Evolutionary conservation across 73 alveolate genomes (phyloP).

Genomic region (Halteria grandinella): DNA sequence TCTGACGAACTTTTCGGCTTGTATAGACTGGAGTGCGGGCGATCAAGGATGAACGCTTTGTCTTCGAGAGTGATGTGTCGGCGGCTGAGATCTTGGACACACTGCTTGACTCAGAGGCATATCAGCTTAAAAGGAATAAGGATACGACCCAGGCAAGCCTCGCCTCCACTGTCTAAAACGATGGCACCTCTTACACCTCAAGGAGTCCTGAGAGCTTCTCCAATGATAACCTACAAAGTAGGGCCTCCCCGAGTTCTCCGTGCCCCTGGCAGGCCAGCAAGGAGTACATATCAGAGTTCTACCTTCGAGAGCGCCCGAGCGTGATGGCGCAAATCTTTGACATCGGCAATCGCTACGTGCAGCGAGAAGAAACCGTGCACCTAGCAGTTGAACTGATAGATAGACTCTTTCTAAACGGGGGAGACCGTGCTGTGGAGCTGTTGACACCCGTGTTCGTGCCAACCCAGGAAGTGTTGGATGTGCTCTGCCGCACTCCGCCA

Average conservation of each 20-base stretch:
- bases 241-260: background rate
- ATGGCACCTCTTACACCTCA: too few species aligned
- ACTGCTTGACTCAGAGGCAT: too few species aligned
- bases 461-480: background rate
- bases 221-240: constrained; percentile 1
- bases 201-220: too few species aligned
- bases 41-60: constrained; percentile 7
- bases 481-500: background rate
- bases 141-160: background rate
- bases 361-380: constrained; percentile 24
- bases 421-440: too few species aligned
- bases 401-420: constrained; percentile 11
- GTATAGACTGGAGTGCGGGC: background rate
- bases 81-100: constrained; percentile 17
- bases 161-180: background rate
- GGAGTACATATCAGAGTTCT: background rate
- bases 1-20: too few species aligned
- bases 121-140: background rate
- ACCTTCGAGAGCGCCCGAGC: background rate
- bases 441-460: too few species aligned
- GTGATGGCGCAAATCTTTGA: constrained; percentile 3
- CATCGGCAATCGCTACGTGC: constrained; percentile 20
- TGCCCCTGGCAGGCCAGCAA: background rate
- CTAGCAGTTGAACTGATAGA: constrained; percentile 37
- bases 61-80: background rate